Evolutionary conservation across 179 eudicot species (phyloP).

Genomic region (Monotropa hypopitys): DNA sequence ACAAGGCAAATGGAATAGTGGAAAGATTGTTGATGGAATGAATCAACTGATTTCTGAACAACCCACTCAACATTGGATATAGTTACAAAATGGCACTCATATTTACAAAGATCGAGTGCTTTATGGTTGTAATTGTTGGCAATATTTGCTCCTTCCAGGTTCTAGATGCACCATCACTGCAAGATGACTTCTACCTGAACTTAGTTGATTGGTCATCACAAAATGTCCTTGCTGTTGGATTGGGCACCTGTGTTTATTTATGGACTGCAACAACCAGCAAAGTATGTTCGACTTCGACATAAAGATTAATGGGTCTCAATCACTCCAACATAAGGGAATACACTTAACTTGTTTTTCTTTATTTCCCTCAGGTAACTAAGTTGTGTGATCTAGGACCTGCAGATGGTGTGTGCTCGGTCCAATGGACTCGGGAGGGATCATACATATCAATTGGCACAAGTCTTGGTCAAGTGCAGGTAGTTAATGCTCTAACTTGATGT

Average conservation of each 20-base stretch:
- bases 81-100: too few species aligned
- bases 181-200: constrained; percentile 92
- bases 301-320: not conserved
- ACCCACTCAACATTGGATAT: not conserved
- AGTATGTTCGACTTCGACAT: constrained; percentile 24
- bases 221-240: constrained; percentile 85
- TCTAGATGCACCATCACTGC: constrained; percentile 89
- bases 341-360: not conserved
- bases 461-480: constrained; percentile 88
- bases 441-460: constrained; percentile 80
- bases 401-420: constrained; percentile 82
- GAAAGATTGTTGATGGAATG: not conserved
- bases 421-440: constrained; percentile 98
- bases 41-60: not conserved
- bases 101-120: not conserved
- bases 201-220: constrained; percentile 96
- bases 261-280: constrained; percentile 93
- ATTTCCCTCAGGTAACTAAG: constrained; percentile 56
- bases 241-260: constrained; percentile 81
- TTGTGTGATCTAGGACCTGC: constrained; percentile 82
- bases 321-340: not conserved
- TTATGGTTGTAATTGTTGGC: not conserved
- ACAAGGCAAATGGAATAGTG: not conserved
- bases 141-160: constrained; percentile 37
- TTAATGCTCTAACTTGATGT: not conserved